These are phyloP conservation scores for Syncephalis plumigaleata DNA, from an alignment of 371 early-diverging fungal genomes.

Conservation along the genomic window DNA sequence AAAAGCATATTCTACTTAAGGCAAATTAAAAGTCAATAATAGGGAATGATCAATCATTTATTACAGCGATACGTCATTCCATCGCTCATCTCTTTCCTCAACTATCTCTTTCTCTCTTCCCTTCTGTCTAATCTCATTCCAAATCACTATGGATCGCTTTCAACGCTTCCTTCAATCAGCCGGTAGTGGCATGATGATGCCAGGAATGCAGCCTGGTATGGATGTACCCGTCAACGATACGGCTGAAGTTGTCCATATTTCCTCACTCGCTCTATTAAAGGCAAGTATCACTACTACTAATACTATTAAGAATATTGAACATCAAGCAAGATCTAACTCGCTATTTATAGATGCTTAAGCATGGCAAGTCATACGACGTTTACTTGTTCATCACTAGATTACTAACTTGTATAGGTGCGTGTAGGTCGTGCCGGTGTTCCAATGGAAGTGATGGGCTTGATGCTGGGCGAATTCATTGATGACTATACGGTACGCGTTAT, in stretches of 20 bases:
- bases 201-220: conserved; percentile 51
- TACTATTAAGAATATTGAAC: background rate
- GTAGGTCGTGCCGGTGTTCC: conserved; percentile 99
- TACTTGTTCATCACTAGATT: background rate
- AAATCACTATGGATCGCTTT: conserved; percentile 36
- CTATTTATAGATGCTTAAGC: conserved; percentile 63
- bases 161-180: conserved; percentile 50
- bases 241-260: conserved; percentile 98
- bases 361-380: conserved; percentile 48
- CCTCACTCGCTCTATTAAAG: conserved; percentile 96
- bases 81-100: too few relatives aligned
- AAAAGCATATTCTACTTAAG: too few relatives aligned
- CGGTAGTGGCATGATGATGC: conserved; percentile 18
- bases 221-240: conserved; percentile 90
- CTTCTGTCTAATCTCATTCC: too few relatives aligned
- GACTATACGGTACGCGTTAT: conserved; percentile 99
- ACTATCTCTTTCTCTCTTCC: too few relatives aligned
- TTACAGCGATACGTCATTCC: too few relatives aligned
- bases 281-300: conserved; percentile 20
- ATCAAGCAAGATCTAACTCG: background rate
- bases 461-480: conserved; percentile 99
- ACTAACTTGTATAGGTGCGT: background rate
- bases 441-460: conserved; percentile 99
- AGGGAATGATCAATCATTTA: too few relatives aligned
- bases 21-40: too few relatives aligned